These are phyloP conservation scores for Avicennia marina DNA, from an alignment of 257 asterid genomes.

Conservation along the genomic window DNA sequence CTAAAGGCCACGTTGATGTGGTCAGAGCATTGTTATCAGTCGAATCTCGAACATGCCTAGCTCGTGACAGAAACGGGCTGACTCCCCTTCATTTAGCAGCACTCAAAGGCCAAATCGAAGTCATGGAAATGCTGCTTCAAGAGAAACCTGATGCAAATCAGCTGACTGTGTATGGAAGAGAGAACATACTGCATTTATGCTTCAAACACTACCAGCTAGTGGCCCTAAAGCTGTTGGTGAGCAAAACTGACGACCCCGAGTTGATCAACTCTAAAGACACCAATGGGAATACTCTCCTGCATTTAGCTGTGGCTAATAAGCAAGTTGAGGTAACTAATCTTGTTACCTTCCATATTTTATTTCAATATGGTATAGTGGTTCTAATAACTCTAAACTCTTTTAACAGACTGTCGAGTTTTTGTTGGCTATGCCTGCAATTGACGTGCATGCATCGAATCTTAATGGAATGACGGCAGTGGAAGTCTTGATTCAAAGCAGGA, in stretches of 20 bases:
- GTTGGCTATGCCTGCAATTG: not conserved
- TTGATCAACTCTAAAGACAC: constrained; percentile 22
- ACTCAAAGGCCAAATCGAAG: constrained; percentile 17
- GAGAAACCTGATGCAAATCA: constrained; percentile 19
- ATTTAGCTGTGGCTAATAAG: too few relatives aligned
- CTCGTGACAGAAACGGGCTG: constrained; percentile 24
- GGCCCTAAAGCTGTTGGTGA: constrained; percentile 20
- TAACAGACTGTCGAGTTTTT: not conserved
- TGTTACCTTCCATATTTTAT: too few relatives aligned
- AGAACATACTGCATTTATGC: constrained; percentile 31
- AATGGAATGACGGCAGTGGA: too few relatives aligned
- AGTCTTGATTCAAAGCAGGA: too few relatives aligned
- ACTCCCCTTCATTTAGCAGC: constrained; percentile 41
- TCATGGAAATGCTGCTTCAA: constrained; percentile 16
- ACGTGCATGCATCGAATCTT: too few relatives aligned
- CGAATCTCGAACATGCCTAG: constrained; percentile 19
- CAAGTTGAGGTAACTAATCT: too few relatives aligned
- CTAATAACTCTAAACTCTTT: not conserved
- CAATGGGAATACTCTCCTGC: too few relatives aligned
- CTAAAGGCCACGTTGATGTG: constrained; percentile 22
- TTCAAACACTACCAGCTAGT: constrained; percentile 22
- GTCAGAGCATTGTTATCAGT: constrained; percentile 13
- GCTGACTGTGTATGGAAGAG: constrained; percentile 13
- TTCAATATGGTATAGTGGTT: too few relatives aligned
- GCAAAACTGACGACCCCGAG: not conserved